phyloP scores from a whole-genome alignment of 495 filamentous ascomycete species.

The Amorphotheca resinae region DNA sequence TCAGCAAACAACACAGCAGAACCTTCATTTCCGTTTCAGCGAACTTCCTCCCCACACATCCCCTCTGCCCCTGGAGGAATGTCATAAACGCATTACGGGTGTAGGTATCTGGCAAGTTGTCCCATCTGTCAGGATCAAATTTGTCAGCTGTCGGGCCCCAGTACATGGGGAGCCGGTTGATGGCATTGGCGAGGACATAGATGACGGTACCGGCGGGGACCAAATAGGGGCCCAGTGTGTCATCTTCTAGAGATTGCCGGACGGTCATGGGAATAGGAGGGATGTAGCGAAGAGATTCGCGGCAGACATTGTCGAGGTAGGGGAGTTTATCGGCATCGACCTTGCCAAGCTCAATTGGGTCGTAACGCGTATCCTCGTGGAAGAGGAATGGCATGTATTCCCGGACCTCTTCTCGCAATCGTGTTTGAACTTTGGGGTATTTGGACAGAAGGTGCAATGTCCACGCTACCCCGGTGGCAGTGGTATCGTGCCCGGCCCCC shows the following conservation, averaged over 20 bases:
- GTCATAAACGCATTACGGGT: constrained; percentile 36
- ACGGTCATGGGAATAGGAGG: constrained; percentile 38
- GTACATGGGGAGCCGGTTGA: constrained; percentile 30
- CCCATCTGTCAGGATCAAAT: constrained; percentile 23
- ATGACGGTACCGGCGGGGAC: constrained; percentile 38
- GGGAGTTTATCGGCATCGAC: constrained; percentile 28
- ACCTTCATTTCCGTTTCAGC: constrained; percentile 84
- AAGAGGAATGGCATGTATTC: constrained; percentile 42
- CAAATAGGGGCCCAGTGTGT: constrained; percentile 34
- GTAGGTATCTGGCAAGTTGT: constrained; percentile 12
- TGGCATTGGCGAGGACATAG: constrained; percentile 33
- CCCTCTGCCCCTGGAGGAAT: constrained; percentile 31
- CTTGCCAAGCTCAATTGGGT: constrained; percentile 34
- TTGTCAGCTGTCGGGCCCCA: constrained; percentile 23
- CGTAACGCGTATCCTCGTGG: constrained; percentile 15
- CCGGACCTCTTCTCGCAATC: constrained; percentile 40
- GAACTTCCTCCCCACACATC: constrained; percentile 44
- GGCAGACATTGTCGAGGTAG: constrained; percentile 30
- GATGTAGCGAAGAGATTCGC: constrained; percentile 25
- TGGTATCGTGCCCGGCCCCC: constrained; percentile 74
- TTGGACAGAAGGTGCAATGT: constrained; percentile 35
- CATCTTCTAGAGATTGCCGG: constrained; percentile 43
- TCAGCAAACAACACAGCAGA: constrained; percentile 34
- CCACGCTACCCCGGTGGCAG: constrained; percentile 42
- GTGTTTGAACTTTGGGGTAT: constrained; percentile 32